Base-by-base conservation (phyloP, 1,284 basidiomycete genomes). In the Sanguinoderma infundibulare region DNA sequence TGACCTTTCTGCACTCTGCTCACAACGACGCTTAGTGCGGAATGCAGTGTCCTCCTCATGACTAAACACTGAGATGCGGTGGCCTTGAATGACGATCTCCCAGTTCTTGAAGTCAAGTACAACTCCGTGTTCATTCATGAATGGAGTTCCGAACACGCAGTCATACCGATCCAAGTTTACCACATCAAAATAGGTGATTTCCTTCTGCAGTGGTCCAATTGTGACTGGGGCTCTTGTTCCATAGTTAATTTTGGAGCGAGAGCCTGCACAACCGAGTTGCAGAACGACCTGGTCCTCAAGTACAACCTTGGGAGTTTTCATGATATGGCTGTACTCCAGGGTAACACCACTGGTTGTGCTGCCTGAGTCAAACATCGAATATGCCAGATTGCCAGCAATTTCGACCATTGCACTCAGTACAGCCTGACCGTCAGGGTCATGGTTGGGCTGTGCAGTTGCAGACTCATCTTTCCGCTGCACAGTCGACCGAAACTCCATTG, bases 121-220 rank as follows among this genome's bases (percentile, higher is more conserved):
- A 1, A 75, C 65, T 3, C 67, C 59, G 49, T 70, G 56, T 40
- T 65, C 40, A 6, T 50, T 34, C 54, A 75, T 66, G 63, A 73
- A 76, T 4, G 70, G 69, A 0, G 72, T 72, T 2, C 75, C 75
- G 1, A 77, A 58, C 1, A 78, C 67, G 0, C 66, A 50, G 49
- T 77, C 73, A 56, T 77, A 77, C 0, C 66, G 55, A 50, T 75
- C 75, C 0, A 77, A 26, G 57, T 77, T 75, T 0, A 69, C 69
- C 0, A 76, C 60, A 51, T 77, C 73, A 24, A 75, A 67, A 49
- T 73, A 72, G 15, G 35, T 53, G 1, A 22, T 22, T 2, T 24
- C 12, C 4, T 17, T 24, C 20, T 5, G 20, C 2, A 53, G 3
- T 17, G 20, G 20, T 8, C 51, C 36, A 3, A 39, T 0, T 1